phyloP scores from a whole-genome alignment of 768 basidiomycete genomes.

The Lactarius psammicola region DNA sequence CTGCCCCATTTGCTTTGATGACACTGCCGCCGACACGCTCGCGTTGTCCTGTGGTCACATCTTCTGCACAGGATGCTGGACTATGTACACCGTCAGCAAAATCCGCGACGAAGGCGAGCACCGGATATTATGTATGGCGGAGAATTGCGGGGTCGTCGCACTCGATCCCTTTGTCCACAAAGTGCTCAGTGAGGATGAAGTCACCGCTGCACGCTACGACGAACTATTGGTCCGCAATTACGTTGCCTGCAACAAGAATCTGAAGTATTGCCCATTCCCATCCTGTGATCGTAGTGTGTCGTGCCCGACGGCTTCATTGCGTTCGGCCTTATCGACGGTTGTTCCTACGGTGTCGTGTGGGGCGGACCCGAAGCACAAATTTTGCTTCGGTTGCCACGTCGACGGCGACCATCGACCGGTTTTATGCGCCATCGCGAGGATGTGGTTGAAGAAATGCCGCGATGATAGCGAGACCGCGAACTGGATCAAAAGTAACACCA shows the following conservation, averaged over 20 bases:
- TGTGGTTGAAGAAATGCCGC: slow-evolving; percentile 96
- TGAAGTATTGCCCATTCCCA: slow-evolving; percentile 96
- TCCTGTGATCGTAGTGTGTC: slow-evolving; percentile 93
- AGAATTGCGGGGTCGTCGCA: slow-evolving; percentile 64
- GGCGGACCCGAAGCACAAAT: slow-evolving; percentile 63
- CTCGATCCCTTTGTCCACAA: slow-evolving; percentile 61
- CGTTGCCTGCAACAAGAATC: slow-evolving; percentile 74
- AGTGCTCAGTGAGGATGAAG: slow-evolving; percentile 53
- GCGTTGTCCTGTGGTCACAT: slow-evolving; percentile 79
- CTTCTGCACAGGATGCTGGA: slow-evolving; percentile 86
- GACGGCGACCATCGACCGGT: slow-evolving; percentile 91
- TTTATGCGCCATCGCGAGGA: slow-evolving; percentile 80
- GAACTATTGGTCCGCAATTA: slow-evolving; percentile 88
- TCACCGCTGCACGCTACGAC: slow-evolving; percentile 69
- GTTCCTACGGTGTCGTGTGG: slow-evolving; percentile 91
- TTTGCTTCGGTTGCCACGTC: slow-evolving; percentile 93
- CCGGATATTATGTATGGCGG: slow-evolving; percentile 75
- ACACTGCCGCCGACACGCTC: slow-evolving; percentile 58
- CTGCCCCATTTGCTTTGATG: slow-evolving; percentile 94
- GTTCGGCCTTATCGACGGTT: slow-evolving; percentile 66
- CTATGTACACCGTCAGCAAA: slow-evolving; percentile 73
- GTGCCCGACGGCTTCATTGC: slow-evolving; percentile 77
- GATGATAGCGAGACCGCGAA: slow-evolving; percentile 99
- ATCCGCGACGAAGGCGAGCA: slow-evolving; percentile 80
- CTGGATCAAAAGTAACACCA: slow-evolving; percentile 99